Evolutionary conservation across 2,329 filamentous ascomycete species (phyloP).

Genomic region (Phaeosphaeriaceae sp.): DNA sequence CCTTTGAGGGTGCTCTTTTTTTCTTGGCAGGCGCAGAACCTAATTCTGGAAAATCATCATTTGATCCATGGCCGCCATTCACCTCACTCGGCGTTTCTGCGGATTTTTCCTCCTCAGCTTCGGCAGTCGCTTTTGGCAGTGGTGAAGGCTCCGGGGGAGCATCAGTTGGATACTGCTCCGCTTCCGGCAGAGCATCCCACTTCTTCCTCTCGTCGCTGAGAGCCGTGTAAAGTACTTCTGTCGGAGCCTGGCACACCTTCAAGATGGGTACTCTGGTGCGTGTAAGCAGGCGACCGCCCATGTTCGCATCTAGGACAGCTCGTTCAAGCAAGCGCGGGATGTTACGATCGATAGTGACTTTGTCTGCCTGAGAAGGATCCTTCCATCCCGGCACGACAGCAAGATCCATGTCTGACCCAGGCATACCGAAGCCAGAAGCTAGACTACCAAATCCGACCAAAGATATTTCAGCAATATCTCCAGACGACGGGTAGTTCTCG

Average conservation of each 20-base stretch:
- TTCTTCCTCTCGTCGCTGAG: constrained; percentile 71
- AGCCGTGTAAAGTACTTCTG: constrained; percentile 64
- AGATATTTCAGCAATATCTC: constrained; percentile 63
- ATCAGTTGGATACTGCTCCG: constrained; percentile 50
- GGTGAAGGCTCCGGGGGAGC: constrained; percentile 19
- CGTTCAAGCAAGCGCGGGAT: constrained; percentile 80
- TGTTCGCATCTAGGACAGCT: constrained; percentile 72
- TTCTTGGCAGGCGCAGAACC: constrained; percentile 6
- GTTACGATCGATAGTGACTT: constrained; percentile 57
- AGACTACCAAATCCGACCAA: constrained; percentile 84
- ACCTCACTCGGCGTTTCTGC: constrained; percentile 10
- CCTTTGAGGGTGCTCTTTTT: neutral
- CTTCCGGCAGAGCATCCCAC: constrained; percentile 68
- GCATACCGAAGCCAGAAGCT: constrained; percentile 83
- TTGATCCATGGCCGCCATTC: constrained; percentile 7
- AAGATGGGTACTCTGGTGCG: constrained; percentile 86
- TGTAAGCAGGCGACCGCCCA: constrained; percentile 78
- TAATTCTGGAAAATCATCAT: constrained; percentile 10
- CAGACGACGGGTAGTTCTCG: constrained; percentile 50
- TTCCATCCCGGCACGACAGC: constrained; percentile 71
- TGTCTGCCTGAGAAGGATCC: constrained; percentile 21
- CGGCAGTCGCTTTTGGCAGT: constrained; percentile 13
- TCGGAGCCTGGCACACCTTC: constrained; percentile 79
- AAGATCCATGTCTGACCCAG: constrained; percentile 90
- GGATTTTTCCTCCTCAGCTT: constrained; percentile 16